Evolutionary conservation across 768 basidiomycete genomes (phyloP).

Genomic region (Tremella fuciformis): DNA sequence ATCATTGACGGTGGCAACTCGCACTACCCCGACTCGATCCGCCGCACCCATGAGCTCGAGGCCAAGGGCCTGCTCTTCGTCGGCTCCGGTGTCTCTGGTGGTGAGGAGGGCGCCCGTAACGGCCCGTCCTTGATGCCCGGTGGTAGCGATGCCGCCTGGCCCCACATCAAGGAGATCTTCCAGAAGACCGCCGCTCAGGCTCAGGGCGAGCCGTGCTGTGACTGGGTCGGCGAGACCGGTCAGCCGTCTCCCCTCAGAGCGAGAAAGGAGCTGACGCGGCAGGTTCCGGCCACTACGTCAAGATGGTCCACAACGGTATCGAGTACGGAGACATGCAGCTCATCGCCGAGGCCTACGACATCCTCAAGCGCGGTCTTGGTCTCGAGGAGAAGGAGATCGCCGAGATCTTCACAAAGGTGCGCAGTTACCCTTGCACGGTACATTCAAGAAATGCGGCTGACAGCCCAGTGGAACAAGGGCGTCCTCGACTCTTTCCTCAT

Average conservation of each 20-base stretch:
- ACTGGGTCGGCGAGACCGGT: constrained; percentile 98
- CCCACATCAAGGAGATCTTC: constrained; percentile 95
- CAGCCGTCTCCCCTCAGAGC: constrained; percentile 45
- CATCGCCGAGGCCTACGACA: constrained; percentile 97
- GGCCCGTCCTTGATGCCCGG: constrained; percentile 99
- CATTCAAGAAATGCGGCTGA: neutral
- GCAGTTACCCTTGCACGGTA: neutral
- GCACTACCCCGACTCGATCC: constrained; percentile 96
- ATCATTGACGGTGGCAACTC: constrained; percentile 99
- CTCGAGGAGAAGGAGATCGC: constrained; percentile 84
- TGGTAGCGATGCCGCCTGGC: constrained; percentile 91
- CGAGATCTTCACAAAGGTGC: constrained; percentile 72
- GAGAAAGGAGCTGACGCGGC: neutral
- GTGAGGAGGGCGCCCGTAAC: constrained; percentile 95
- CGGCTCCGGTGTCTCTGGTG: constrained; percentile 97
- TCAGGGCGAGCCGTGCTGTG: constrained; percentile 93
- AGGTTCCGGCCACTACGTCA: constrained; percentile 85
- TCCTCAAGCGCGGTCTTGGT: constrained; percentile 86
- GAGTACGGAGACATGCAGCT: constrained; percentile 99
- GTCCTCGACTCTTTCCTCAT: constrained; percentile 99
- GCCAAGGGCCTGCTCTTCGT: constrained; percentile 93
- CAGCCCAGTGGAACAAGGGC: constrained; percentile 73
- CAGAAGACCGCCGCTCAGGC: constrained; percentile 95
- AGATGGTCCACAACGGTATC: constrained; percentile 99
- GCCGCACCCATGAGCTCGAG: constrained; percentile 88